Conservation (phyloP, 148 eudicot species). For the Euryodendron excelsum region DNA sequence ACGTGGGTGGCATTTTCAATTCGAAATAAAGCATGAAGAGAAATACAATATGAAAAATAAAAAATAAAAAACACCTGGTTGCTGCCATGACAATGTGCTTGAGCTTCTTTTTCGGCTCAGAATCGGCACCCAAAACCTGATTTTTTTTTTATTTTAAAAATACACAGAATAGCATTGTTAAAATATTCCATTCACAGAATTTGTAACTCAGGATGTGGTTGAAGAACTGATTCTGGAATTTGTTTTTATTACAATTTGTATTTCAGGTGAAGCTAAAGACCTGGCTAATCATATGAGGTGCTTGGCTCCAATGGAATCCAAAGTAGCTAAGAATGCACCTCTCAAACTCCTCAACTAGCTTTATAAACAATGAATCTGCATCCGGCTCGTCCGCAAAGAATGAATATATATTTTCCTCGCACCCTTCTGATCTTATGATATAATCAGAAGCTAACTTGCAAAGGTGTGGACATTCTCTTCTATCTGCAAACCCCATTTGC, state of each 20-base stretch:
- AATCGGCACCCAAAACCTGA: conserved; percentile 79
- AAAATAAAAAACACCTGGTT: conserved; percentile 53
- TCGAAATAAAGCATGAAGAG: not conserved
- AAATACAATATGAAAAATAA: not conserved
- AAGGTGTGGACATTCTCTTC: conserved; percentile 65
- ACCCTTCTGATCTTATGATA: conserved; percentile 71
- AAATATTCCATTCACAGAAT: not conserved
- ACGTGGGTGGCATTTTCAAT: not conserved
- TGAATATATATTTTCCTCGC: conserved; percentile 75
- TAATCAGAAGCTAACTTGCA: conserved; percentile 90
- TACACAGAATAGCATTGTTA: not conserved
- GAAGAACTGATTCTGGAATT: no score
- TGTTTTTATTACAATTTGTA: not conserved
- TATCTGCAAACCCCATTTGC: conserved; percentile 79
- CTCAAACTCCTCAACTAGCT: conserved; percentile 93
- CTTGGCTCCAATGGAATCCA: conserved; percentile 89
- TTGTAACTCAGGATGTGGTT: no score
- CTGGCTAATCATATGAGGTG: conserved; percentile 73
- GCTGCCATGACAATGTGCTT: conserved; percentile 91
- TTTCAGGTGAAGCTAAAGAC: conserved; percentile 16
- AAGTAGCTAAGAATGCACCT: conserved; percentile 95
- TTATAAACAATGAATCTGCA: conserved; percentile 83
- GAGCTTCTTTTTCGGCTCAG: conserved; percentile 87
- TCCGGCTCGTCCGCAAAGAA: conserved; percentile 67
- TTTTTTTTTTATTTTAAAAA: not conserved